Conservation (phyloP, 257 asterid genomes). For the Striga asiatica region DNA sequence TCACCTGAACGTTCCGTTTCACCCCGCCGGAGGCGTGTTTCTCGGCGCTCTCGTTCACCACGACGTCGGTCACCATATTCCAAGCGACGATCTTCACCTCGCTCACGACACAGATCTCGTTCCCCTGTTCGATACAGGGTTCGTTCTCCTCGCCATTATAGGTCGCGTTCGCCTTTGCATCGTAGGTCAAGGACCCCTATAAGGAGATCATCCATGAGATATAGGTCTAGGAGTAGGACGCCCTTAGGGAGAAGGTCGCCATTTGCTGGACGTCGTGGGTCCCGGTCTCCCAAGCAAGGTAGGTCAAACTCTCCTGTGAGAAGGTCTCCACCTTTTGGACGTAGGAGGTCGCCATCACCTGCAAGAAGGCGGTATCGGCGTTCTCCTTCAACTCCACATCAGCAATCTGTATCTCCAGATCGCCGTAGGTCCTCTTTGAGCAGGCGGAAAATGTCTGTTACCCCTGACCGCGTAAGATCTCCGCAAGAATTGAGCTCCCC, state of each 20-base stretch:
- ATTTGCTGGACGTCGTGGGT: slow-evolving; percentile 20
- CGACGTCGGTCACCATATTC: slow-evolving; percentile 38
- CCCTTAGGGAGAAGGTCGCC: slow-evolving; percentile 29
- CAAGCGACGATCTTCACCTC: slow-evolving; percentile 5
- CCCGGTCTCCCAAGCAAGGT: slow-evolving; percentile 37
- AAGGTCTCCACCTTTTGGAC: slow-evolving; percentile 19
- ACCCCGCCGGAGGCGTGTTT: slow-evolving; percentile 44
- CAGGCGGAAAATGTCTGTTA: slow-evolving; percentile 35
- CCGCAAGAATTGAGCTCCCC: slow-evolving; percentile 49
- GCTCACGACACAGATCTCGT: slow-evolving; percentile 46
- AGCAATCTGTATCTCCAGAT: slow-evolving; percentile 42
- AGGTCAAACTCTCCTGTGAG: slow-evolving; percentile 20
- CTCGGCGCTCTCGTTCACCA: slow-evolving; percentile 48
- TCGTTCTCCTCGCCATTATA: slow-evolving; percentile 45
- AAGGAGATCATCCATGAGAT: slow-evolving; percentile 25
- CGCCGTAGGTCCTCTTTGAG: slow-evolving; percentile 33
- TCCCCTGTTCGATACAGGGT: slow-evolving; percentile 44
- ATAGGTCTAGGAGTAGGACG: slow-evolving; percentile 21
- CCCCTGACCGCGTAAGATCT: slow-evolving; percentile 37
- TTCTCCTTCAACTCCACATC: slow-evolving; percentile 43
- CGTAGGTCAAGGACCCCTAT: slow-evolving; percentile 23
- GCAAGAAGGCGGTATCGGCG: slow-evolving; percentile 34
- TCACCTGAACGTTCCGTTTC: slow-evolving; percentile 44
- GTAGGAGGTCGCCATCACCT: slow-evolving; percentile 22
- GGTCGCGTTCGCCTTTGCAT: slow-evolving; percentile 48